Base-by-base conservation (phyloP, 164 flowering plant species). In the Chimonanthus salicifolius region DNA sequence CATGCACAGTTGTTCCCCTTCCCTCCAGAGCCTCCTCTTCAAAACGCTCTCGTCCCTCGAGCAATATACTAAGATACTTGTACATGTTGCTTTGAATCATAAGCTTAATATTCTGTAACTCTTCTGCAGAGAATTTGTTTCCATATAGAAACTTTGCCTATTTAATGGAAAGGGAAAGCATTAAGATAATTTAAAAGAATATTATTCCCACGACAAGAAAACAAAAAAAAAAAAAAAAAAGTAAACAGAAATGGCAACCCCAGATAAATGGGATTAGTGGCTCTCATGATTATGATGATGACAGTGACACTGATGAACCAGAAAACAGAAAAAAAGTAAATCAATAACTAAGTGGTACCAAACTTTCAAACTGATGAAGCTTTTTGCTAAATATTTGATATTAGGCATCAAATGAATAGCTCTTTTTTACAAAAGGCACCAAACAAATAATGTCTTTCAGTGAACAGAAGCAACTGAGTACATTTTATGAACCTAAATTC, bases 11-110 rank as follows among this genome's bases (percentile, higher is more conserved):
- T 47, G 15, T 51, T 46, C 51, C 4, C 15, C 45, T 73, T 46
- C 45, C 49, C 68, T 62, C 69, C 49, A 79, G 78, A 70, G 72
- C 74, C 60, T 81, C 81, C 71, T 81, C 83, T 76, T 81, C 83
- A 68, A 81, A 81, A 48, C 75, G 77, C 62, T 81, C 83, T 48
- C 83, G 67, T 33, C 77, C 83, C 60, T 81, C 83, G 18, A 81
- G 79, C 69, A 81, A 69, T 8, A 71, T 54, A 49, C 83, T 76
- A 46, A 81, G 79, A 74, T 81, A 78, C 68, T 74, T 81, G 74
- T 81, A 81, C 79, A 81, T 70, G 73, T 81, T 78, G 54, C 79
- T 78, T 62, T 81, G 83, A 71, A 81, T 76, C 77, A 76, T 76
- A 49, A 78, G 81, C 74, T 81, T 81, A 48, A 81, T 78, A 58